Base-by-base conservation (phyloP, 768 basidiomycete species). In the Lentinula aciculospora region DNA sequence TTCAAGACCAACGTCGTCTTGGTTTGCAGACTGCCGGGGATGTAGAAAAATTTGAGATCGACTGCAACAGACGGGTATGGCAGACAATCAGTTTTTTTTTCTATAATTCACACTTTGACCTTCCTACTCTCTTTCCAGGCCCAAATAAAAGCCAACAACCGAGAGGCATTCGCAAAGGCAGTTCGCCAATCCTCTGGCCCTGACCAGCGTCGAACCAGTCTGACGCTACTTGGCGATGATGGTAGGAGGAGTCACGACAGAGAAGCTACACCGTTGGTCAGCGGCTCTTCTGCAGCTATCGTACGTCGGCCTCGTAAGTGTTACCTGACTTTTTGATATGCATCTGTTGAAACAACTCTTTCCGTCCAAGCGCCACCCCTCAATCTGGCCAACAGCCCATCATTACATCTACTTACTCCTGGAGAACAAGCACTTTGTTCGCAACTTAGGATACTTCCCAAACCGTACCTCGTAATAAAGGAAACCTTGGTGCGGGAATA, bases 401-500 rank as follows among this genome's bases (percentile, higher is more conserved):
- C 89, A 0, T 75, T 98, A 4, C 92, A 98, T 66, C 81, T 99
- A 8, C 88, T 99, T 63, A 90, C 92, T 1, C 80, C 85, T 10
- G 86, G 85, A 28, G 96, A 99, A 72, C 92, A 94, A 69, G 76
- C 80, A 0, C 84, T 98, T 21, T 98, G 97, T 68, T 90, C 93
- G 2, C 80, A 83, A 56, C 80, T 98, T 29, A 88, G 94, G 5
- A 94, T 99, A 58, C 79, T 97, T 19, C 96, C 97, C 0, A 92
- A 93, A 66, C 94, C 97, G 0, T 99, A 97, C 69, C 84, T 99
- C 53, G 84, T 90, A 60, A 91, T 98, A 74, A 99, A 99, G 69
- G 94, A 97, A 71, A 92, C 89, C 4, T 82, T 97, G 40, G 86
- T 99, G 29, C 84, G 94, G 31, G 96, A 98, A 74, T 97, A 93